Base-by-base conservation (phyloP, 768 basidiomycete genomes). In the Boletus sp. region DNA sequence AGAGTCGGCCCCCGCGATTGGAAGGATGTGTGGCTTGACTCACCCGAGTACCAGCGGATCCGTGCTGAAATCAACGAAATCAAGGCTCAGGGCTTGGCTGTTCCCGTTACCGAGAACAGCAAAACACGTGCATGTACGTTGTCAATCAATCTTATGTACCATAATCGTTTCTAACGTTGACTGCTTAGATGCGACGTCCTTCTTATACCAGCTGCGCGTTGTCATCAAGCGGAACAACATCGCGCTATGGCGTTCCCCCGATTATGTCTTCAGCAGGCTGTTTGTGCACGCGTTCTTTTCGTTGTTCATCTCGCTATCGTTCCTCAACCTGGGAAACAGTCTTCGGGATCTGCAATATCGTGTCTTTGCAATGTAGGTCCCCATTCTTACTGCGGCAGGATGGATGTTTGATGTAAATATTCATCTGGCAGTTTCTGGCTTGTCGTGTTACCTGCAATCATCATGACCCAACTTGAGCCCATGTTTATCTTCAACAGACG, bases 21-120 rank as follows among this genome's bases (percentile, higher is more conserved):
- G 93, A 84, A 84, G 51, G 83, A 90, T 57, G 75, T 92, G 46
- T 96, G 93, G 93, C 70, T 81, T 17, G 82, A 87, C 35, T 91
- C 87, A 5, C 75, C 82, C 0, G 87, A 94, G 70, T 78, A 63
- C 51, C 54, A 69, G 42, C 61, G 58, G 25, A 75, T 77, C 30
- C 72, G 68, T 23, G 62, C 60, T 27, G 78, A 83, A 53, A 83
- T 84, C 30, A 60, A 66, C 8, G 60, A 58, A 4, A 79, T 84
- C 64, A 83, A 82, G 61, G 56, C 60, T 13, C 74, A 75, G 21
- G 81, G 78, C 1, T 70, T 83, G 27, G 69, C 79, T 9, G 65
- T 67, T 37, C 77, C 78, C 1, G 70, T 72, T 8, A 57, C 74
- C 10, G 72, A 74, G 33, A 74, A 76, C 30, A 70, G 67, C 32